A percentile compares a stretch with the other conserved stretches of the same genome.
Conservation (phyloP, 2,329 filamentous ascomycete species). For the Blastomyces silverae region DNA sequence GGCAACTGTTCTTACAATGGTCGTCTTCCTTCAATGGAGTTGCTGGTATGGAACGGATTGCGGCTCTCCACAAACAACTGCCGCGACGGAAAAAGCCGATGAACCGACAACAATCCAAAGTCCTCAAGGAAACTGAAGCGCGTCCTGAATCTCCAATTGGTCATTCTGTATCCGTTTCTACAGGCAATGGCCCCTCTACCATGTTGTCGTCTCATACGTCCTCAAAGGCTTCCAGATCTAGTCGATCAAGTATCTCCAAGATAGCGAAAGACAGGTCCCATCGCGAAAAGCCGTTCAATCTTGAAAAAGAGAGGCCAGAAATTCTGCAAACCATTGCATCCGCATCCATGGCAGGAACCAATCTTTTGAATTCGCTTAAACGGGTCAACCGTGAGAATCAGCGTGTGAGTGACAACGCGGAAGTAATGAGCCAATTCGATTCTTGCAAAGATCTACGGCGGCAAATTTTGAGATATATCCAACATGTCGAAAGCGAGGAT, state of each 20-base stretch:
- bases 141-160: slow-evolving; percentile 31
- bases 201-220: slow-evolving; percentile 31
- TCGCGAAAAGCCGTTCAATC: slow-evolving; percentile 59
- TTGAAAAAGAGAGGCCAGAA: slow-evolving; percentile 78
- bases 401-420: slow-evolving; percentile 75
- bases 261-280: slow-evolving; percentile 53
- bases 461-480: slow-evolving; percentile 84
- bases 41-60: slow-evolving; percentile 70
- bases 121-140: slow-evolving; percentile 69
- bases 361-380: slow-evolving; percentile 78
- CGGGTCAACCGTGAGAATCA: slow-evolving; percentile 84
- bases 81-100: slow-evolving; percentile 63
- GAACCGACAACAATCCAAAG: slow-evolving; percentile 72
- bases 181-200: slow-evolving; percentile 35
- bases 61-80: slow-evolving; percentile 66
- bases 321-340: slow-evolving; percentile 87
- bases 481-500: slow-evolving; percentile 82
- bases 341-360: slow-evolving; percentile 82
- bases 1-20: slow-evolving; percentile 81
- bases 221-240: slow-evolving; percentile 28
- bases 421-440: slow-evolving; percentile 72
- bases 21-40: slow-evolving; percentile 71
- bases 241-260: slow-evolving; percentile 25
- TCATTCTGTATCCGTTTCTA: slow-evolving; percentile 36
- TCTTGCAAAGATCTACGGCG: slow-evolving; percentile 76